Evolutionary conservation across 148 eudicot species (phyloP).

Genomic region (Gaultheria prostrata): DNA sequence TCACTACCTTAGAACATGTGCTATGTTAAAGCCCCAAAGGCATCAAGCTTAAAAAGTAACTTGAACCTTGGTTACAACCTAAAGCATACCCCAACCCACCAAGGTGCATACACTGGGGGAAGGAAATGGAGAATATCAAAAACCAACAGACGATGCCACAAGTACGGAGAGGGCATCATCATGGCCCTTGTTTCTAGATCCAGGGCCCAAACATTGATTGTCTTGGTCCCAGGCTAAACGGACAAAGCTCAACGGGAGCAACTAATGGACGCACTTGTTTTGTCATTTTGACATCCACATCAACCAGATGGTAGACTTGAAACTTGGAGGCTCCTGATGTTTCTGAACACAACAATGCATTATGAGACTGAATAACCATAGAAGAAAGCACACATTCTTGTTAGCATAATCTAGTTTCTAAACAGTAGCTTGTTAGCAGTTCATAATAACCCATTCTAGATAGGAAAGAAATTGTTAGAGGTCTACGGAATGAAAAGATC

Average conservation of each 20-base stretch:
- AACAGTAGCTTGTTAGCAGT: neutral
- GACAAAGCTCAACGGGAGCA: neutral
- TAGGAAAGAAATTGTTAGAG: neutral
- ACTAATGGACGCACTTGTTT: neutral
- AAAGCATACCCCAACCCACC: neutral
- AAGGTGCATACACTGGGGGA: neutral
- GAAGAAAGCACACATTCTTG: neutral
- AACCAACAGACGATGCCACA: neutral
- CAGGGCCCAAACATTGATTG: neutral
- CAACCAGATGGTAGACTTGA: neutral
- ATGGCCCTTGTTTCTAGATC: neutral
- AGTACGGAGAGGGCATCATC: neutral
- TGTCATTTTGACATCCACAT: neutral
- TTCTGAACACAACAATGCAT: neutral
- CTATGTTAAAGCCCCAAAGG: neutral
- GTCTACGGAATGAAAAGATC: neutral
- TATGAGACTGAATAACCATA: neutral
- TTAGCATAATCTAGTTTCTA: neutral
- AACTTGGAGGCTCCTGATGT: slow-evolving; percentile 1
- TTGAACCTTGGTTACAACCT: neutral
- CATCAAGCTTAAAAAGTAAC: neutral
- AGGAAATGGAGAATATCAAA: slow-evolving; percentile 1
- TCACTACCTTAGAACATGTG: neutral
- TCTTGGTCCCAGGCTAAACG: neutral
- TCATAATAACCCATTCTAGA: neutral